Base-by-base conservation (phyloP, 352 stramenopile species). In the Phytophthora litchii region DNA sequence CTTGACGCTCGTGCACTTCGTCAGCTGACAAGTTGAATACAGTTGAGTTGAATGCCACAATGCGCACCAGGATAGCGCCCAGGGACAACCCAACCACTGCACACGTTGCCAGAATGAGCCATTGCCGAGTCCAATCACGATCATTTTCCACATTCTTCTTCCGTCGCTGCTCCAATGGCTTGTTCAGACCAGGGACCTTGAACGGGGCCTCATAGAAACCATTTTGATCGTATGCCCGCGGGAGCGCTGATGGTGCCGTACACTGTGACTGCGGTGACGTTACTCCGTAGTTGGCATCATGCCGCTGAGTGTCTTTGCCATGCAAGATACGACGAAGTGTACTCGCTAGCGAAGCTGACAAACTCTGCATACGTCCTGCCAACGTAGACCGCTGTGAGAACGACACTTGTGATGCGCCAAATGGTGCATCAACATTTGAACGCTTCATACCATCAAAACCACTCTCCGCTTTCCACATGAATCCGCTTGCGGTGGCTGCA, bases 211-310 rank as follows among this genome's bases (percentile, higher is more conserved):
- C 27, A 49, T 85, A 88, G 36, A 85, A 88, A 3, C 61, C 53
- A 9, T 69, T 64, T 14, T 88, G 67, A 31, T 88, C 75, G 43
- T 72, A 85, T 3, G 57, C 64, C 1, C 70, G 65, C 2, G 78
- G 63, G 3, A 85, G 43, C 13, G 47, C 37, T 19, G 70, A 62
- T 9, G 78, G 78, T 20, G 72, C 66, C 13, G 70, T 66, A 13
- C 67, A 78, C 5, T 72, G 55, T 6, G 74, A 88, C 37, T 76
- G 63, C 4, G 78, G 78, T 8, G 78, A 88, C 17, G 78, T 85
- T 11, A 70, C 11, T 13, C 56, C 57, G 14, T 50, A 35, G 16
- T 25, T 37, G 25, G 45, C 47, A 34, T 46, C 29, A 2, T 29
- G 49, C 25, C 60, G 50, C 1, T 52, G 44, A 25, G 4, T 29